A percentile compares a stretch with the other conserved stretches of the same genome.
Conservation (phyloP, 805 yeast species). For the Schwanniomyces occidentalis region DNA sequence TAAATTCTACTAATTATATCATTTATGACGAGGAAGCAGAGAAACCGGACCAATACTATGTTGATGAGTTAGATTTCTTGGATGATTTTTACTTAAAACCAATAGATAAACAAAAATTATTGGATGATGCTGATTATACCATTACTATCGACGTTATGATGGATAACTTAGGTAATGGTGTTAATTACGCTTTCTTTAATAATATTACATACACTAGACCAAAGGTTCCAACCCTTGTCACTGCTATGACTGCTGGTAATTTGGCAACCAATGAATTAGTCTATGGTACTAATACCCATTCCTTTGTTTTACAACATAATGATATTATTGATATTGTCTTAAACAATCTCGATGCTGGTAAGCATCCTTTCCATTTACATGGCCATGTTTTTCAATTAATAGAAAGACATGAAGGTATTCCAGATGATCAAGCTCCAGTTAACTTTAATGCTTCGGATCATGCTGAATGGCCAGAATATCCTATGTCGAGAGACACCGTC, state of each 20-base stretch:
- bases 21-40: slow-evolving; percentile 44
- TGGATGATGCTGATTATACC: slow-evolving; percentile 61
- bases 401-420: slow-evolving; percentile 50
- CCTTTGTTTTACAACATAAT: slow-evolving; percentile 56
- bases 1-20: slow-evolving; percentile 56
- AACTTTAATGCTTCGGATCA: slow-evolving; percentile 40
- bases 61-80: slow-evolving; percentile 40
- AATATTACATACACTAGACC: slow-evolving; percentile 64
- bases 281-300: slow-evolving; percentile 71
- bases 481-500: slow-evolving; percentile 70
- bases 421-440: slow-evolving; percentile 55
- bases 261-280: slow-evolving; percentile 57
- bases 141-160: slow-evolving; percentile 60
- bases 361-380: slow-evolving; percentile 78
- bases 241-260: slow-evolving; percentile 63
- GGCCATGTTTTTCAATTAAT: slow-evolving; percentile 71
- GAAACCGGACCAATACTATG: slow-evolving; percentile 17
- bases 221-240: slow-evolving; percentile 66
- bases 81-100: slow-evolving; percentile 85
- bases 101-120: slow-evolving; percentile 46
- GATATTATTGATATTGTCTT: slow-evolving; percentile 75
- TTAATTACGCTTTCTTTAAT: slow-evolving; percentile 76
- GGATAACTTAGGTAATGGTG: slow-evolving; percentile 73
- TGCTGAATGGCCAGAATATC: slow-evolving; percentile 54
- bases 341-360: slow-evolving; percentile 77